A percentile compares a stretch with the other conserved stretches of the same genome.
Conservation (phyloP, 371 early-diverging fungal genomes). For the Saksenaea vasiformis region DNA sequence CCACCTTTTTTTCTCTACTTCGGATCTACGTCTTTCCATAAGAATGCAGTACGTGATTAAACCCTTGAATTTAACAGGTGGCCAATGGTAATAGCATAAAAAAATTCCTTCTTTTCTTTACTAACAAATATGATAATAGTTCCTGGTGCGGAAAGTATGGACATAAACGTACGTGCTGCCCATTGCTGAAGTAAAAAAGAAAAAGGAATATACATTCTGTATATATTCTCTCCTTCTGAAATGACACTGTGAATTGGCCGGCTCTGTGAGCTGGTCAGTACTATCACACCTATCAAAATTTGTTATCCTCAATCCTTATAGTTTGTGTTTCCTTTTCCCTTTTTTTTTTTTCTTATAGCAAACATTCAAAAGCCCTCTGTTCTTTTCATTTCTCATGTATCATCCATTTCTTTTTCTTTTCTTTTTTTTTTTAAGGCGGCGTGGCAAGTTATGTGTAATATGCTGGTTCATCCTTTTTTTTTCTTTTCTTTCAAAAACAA, state of each 20-base stretch:
- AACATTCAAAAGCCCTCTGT: not conserved
- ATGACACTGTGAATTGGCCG: not conserved
- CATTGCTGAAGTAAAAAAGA: slow-evolving; percentile 15
- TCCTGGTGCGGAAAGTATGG: slow-evolving; percentile 26
- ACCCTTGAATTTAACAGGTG: slow-evolving; percentile 20
- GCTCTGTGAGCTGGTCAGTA: slow-evolving; percentile 1
- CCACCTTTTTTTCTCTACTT: not conserved
- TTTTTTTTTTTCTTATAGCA: not conserved
- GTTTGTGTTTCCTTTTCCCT: not conserved
- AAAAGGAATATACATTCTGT: not conserved
- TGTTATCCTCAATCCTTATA: not conserved
- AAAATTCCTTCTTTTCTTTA: not conserved
- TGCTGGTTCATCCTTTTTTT: not conserved
- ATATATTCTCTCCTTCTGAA: not conserved
- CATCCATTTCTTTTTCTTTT: not conserved
- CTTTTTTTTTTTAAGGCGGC: not conserved
- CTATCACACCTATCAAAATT: not conserved
- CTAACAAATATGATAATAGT: not conserved
- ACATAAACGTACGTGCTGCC: slow-evolving; percentile 17
- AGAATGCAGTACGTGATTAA: slow-evolving; percentile 12
- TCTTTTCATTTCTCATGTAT: not conserved
- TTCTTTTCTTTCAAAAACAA: not conserved
- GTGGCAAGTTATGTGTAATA: slow-evolving; percentile 6
- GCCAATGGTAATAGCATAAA: slow-evolving; percentile 13
- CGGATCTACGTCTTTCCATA: not conserved